phyloP scores from a whole-genome alignment of 805 yeast genomes.

The Wickerhamiella galacta region DNA sequence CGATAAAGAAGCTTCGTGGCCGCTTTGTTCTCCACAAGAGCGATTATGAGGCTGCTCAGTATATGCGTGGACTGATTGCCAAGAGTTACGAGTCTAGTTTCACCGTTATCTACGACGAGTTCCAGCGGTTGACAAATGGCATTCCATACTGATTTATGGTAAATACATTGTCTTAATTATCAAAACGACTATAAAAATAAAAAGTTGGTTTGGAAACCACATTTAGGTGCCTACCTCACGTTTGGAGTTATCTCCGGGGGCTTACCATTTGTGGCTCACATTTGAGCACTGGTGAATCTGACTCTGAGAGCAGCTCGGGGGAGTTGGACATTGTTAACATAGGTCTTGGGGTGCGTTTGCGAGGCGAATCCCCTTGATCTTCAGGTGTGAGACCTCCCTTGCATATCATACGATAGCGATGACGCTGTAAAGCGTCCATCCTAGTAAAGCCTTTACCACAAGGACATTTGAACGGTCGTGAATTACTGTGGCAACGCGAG shows the following conservation, averaged over 20 bases:
- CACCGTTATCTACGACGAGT: constrained; percentile 93
- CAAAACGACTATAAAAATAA: no score
- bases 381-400: constrained; percentile 43
- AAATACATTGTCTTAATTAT: no score
- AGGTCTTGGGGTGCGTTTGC: no score
- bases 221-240: no score
- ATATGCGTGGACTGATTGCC: constrained; percentile 57
- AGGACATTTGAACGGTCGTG: constrained; percentile 50
- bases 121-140: constrained; percentile 91
- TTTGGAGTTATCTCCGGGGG: no score
- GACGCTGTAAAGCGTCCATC: constrained; percentile 75
- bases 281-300: no score
- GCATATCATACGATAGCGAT: constrained; percentile 64
- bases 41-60: constrained; percentile 71
- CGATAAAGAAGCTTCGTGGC: constrained; percentile 57
- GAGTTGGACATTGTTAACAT: no score
- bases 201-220: no score
- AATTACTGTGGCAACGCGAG: constrained; percentile 66
- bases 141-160: constrained; percentile 71
- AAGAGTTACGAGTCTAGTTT: constrained; percentile 75
- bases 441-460: constrained; percentile 93
- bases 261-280: no score
- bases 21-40: constrained; percentile 69
- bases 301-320: no score
- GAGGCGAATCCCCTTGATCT: not conserved